A percentile compares a stretch with the other conserved stretches of the same genome.
These are phyloP conservation scores for Apocynum venetum DNA, from an alignment of 257 asterid genomes.

Conservation along the genomic window DNA sequence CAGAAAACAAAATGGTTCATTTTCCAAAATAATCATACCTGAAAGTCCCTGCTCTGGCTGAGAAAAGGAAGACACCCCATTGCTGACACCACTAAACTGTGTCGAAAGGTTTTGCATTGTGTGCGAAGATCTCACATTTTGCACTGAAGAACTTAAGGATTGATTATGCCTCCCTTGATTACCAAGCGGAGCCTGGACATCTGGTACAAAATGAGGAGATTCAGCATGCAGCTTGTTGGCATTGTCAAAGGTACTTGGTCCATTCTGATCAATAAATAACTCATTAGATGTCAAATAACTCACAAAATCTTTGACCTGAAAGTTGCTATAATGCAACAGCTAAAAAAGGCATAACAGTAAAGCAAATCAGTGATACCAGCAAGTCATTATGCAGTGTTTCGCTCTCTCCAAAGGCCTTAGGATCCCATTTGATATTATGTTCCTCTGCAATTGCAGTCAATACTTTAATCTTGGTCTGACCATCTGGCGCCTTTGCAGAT, in stretches of 20 bases:
- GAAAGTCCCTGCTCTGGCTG: slow-evolving; percentile 42
- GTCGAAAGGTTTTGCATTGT: slow-evolving; percentile 29
- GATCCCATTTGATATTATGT: slow-evolving; percentile 79
- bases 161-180: slow-evolving; percentile 29
- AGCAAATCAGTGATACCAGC: slow-evolving; percentile 44
- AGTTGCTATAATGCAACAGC: slow-evolving; percentile 13
- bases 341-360: slow-evolving; percentile 5
- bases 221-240: slow-evolving; percentile 36
- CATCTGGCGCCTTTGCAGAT: slow-evolving; percentile 83
- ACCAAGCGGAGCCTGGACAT: slow-evolving; percentile 33
- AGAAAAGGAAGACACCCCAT: slow-evolving; percentile 18
- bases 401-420: slow-evolving; percentile 48
- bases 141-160: slow-evolving; percentile 29
- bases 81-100: slow-evolving; percentile 29
- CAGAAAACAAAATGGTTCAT: neutral
- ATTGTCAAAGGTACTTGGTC: slow-evolving; percentile 45
- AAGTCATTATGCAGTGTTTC: slow-evolving; percentile 44
- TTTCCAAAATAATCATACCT: slow-evolving; percentile 32
- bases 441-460: slow-evolving; percentile 74
- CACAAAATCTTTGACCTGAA: slow-evolving; percentile 2
- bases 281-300: slow-evolving; percentile 8
- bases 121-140: slow-evolving; percentile 35
- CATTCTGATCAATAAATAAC: slow-evolving; percentile 47
- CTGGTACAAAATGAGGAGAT: slow-evolving; percentile 33
- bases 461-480: slow-evolving; percentile 58